phyloP scores from a whole-genome alignment of 2,329 filamentous ascomycete species.

The Cyphellophora attinorum region DNA sequence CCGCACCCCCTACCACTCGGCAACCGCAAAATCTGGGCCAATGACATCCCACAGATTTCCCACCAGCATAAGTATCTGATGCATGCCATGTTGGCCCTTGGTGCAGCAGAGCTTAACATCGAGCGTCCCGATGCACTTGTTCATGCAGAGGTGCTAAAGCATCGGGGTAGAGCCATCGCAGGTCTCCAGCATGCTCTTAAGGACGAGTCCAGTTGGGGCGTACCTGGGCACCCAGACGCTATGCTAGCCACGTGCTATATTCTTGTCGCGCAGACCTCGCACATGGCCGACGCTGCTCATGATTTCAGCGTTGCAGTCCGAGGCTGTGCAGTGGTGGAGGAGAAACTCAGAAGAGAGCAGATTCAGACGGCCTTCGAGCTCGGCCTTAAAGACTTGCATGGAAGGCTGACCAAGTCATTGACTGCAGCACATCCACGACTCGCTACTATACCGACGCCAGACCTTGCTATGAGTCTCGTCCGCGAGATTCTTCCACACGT shows the following conservation, averaged over 20 bases:
- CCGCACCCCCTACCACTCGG: conserved; percentile 54
- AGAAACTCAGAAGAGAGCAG: conserved; percentile 21
- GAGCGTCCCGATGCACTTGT: conserved; percentile 42
- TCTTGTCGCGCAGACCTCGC: conserved; percentile 20
- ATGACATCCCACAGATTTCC: conserved; percentile 55
- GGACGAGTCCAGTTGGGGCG: conserved; percentile 8
- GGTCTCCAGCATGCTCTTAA: conserved; percentile 47
- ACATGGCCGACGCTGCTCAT: conserved; percentile 18
- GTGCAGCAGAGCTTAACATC: conserved; percentile 48
- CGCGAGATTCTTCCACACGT: too few relatives aligned
- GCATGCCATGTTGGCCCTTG: conserved; percentile 58
- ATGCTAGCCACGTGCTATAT: conserved; percentile 21
- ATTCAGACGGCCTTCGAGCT: conserved; percentile 8
- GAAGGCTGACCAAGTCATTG: too few relatives aligned
- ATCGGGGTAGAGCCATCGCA: conserved; percentile 55
- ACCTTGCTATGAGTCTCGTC: too few relatives aligned
- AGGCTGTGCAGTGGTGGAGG: conserved; percentile 20
- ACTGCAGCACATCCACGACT: too few relatives aligned
- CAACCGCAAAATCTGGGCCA: conserved; percentile 56
- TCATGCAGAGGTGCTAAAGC: conserved; percentile 47
- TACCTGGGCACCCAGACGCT: conserved; percentile 14
- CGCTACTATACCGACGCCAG: too few relatives aligned
- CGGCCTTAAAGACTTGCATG: too few relatives aligned
- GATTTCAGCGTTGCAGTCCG: conserved; percentile 22
- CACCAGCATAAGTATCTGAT: conserved; percentile 58